Conservation (phyloP, 345 rosid genomes). For the Lumnitzera racemosa region DNA sequence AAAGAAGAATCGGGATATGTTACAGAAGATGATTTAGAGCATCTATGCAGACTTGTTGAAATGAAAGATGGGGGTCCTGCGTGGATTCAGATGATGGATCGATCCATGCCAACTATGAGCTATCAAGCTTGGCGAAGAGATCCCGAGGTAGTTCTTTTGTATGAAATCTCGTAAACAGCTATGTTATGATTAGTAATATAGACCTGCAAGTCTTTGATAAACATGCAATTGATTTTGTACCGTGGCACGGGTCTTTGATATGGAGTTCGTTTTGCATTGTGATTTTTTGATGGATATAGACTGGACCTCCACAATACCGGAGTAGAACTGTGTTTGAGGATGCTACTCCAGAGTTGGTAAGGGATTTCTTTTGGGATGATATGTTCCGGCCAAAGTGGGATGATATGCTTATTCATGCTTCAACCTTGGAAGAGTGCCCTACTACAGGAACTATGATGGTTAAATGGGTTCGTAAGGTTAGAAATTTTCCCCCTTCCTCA, state of each 20-base stretch:
- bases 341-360: constrained; percentile 76
- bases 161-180: background rate
- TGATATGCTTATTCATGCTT: constrained; percentile 61
- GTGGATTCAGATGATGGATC: constrained; percentile 98
- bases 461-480: constrained; percentile 92
- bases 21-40: constrained; percentile 57
- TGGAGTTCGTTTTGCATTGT: too few species aligned
- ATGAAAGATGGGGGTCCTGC: constrained; percentile 90
- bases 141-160: constrained; percentile 43
- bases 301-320: constrained; percentile 89
- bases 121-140: constrained; percentile 97
- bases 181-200: too few species aligned
- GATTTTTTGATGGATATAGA: constrained; percentile 17
- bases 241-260: too few species aligned
- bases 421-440: constrained; percentile 62
- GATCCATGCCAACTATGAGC: constrained; percentile 58
- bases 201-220: too few species aligned
- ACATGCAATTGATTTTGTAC: too few species aligned
- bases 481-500: background rate
- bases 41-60: constrained; percentile 65
- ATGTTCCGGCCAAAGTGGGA: constrained; percentile 84
- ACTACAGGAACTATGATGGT: constrained; percentile 77
- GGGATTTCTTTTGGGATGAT: constrained; percentile 99
- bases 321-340: constrained; percentile 86
- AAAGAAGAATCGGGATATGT: constrained; percentile 34